A percentile compares a stretch with the other conserved stretches of the same genome.
These are phyloP conservation scores for Chaetothyriales sp. DNA, from an alignment of 2,329 filamentous ascomycete species.

Conservation along the genomic window DNA sequence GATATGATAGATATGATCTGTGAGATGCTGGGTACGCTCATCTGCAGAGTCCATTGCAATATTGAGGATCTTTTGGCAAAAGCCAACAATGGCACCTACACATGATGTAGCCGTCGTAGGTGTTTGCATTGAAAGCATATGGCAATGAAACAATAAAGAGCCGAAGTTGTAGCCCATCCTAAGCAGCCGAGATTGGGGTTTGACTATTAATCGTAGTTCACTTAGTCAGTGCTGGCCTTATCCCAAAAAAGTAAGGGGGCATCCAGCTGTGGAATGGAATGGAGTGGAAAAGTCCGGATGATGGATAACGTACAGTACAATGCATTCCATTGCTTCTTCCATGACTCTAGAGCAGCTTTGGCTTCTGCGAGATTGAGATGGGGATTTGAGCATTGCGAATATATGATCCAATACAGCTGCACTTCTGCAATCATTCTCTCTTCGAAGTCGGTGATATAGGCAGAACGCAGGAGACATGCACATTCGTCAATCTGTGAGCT, in stretches of 20 bases:
- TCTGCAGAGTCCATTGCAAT: slow-evolving; percentile 33
- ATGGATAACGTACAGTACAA: slow-evolving; percentile 23
- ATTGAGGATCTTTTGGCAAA: slow-evolving; percentile 28
- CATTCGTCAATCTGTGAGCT: slow-evolving; percentile 27
- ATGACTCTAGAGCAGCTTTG: slow-evolving; percentile 24
- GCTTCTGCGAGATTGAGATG: slow-evolving; percentile 13
- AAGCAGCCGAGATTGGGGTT: slow-evolving; percentile 33
- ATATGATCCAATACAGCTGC: slow-evolving; percentile 34
- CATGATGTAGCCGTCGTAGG: slow-evolving; percentile 15
- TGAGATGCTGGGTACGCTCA: slow-evolving; percentile 32
- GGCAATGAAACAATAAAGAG: slow-evolving; percentile 22
- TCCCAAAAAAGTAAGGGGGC: no score
- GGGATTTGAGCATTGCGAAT: slow-evolving; percentile 23
- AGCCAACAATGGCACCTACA: slow-evolving; percentile 28
- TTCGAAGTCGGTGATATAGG: slow-evolving; percentile 32
- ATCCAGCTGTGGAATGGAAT: no score
- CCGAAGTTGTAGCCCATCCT: slow-evolving; percentile 36
- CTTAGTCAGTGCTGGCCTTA: neutral
- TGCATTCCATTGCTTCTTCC: slow-evolving; percentile 29
- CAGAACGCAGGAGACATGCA: slow-evolving; percentile 25
- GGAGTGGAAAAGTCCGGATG: no score
- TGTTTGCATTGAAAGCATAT: neutral
- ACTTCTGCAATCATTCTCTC: slow-evolving; percentile 35
- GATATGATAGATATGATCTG: slow-evolving; percentile 36
- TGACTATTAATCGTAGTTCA: slow-evolving; percentile 19